Base-by-base conservation (phyloP, 441 rosid species). In the Gossypium trilobum region DNA sequence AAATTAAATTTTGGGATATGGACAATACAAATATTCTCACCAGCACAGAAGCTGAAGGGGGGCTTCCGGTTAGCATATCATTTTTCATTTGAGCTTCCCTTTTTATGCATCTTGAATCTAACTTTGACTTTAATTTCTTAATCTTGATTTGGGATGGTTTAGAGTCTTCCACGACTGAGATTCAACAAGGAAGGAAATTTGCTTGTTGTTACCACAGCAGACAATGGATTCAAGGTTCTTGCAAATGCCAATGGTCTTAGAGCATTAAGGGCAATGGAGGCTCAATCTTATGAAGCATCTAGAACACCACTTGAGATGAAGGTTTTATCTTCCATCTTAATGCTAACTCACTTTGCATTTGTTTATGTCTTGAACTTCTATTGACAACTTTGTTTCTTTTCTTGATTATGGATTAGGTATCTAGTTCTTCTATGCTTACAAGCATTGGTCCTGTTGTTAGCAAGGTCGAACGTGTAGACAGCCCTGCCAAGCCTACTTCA, bases 401-500 rank as follows among this genome's bases (percentile, higher is more conserved):
- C 33, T 16, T 74, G 68, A 17, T 63, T 11, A 55, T 72, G 76
- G 48, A 68, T 73, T 70, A 85, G 89, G 85, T 84, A 67, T 79
- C 87, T 68, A 76, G 74, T 61, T 75, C 87, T 3, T 78, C 83
- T 68, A 67, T 78, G 68, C 78, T 36, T 72, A 27, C 86, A 77
- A 73, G 75, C 83, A 79, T 83, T 66, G 75, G 60, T 74, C 85
- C 89, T 65, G 81, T 74, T 68, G 78, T 81, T 72, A 80, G 86
- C 74, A 87, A 87, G 81, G 82, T 82, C 65, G 91, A 85, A 72
- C 79, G 66, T 54, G 74, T 82, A 76, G 87, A 84, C 60, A 77
- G 81, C 71, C 89, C 91, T 71, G 87, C 75, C 54, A 82, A 85
- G 82, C 85, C 84, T 71, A 48, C 80, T 59, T 78, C 86, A n/a